phyloP scores from a whole-genome alignment of 345 rosid genomes.

The Dipteronia sinensis region DNA sequence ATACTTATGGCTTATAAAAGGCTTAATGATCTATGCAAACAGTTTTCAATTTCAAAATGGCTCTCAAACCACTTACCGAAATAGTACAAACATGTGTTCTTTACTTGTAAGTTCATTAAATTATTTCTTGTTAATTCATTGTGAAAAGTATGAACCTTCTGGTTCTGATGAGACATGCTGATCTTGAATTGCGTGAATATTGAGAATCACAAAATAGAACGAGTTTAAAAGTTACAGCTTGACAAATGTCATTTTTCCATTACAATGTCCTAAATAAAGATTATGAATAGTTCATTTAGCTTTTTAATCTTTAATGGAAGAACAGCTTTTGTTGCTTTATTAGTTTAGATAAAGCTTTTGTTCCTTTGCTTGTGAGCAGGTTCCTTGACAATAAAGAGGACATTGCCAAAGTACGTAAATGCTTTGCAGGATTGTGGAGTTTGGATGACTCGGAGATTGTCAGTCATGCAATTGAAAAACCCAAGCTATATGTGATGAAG shows the following conservation, averaged over 20 bases:
- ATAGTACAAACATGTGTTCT: neutral
- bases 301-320: neutral
- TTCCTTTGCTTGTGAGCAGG: slow-evolving; percentile 37
- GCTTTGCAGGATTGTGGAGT: slow-evolving; percentile 98
- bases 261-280: neutral
- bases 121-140: neutral
- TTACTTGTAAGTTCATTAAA: neutral
- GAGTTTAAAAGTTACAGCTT: neutral
- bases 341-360: neutral
- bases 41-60: neutral
- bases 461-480: slow-evolving; percentile 69
- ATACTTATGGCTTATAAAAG: neutral
- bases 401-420: slow-evolving; percentile 66
- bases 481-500: slow-evolving; percentile 83
- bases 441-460: slow-evolving; percentile 69
- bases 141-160: neutral
- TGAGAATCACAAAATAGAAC: neutral
- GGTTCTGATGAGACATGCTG: slow-evolving; percentile 2
- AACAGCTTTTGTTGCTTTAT: neutral
- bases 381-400: slow-evolving; percentile 78
- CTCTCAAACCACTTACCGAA: neutral
- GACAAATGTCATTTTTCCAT: neutral
- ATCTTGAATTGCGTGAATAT: neutral
- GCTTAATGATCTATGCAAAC: neutral
- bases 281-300: slow-evolving; percentile 6